phyloP scores from a whole-genome alignment of 176 grass and related monocot species.

The Hyparrhenia diplandra region DNA sequence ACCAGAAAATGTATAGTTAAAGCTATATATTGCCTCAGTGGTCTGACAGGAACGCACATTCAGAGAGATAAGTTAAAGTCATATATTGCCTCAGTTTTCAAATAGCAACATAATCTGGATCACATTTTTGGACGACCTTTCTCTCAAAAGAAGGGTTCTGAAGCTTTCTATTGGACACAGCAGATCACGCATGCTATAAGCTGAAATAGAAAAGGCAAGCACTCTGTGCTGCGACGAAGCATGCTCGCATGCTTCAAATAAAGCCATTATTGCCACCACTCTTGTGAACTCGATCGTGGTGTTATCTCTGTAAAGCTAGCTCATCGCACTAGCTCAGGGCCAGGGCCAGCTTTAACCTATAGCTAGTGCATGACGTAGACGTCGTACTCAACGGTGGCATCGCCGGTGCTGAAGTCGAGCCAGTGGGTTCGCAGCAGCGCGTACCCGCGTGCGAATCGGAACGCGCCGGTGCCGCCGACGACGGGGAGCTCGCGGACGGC shows the following conservation, averaged over 20 bases:
- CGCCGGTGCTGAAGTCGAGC: slow-evolving; percentile 38
- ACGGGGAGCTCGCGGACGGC: slow-evolving; percentile 56
- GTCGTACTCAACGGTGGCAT: slow-evolving; percentile 69
- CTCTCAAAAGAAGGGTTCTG: neutral
- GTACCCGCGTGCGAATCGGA: slow-evolving; percentile 66
- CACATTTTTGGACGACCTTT: no score
- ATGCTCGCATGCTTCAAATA: no score
- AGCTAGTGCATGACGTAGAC: slow-evolving; percentile 58
- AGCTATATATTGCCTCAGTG: no score
- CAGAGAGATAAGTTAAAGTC: neutral
- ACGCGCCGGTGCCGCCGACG: slow-evolving; percentile 54
- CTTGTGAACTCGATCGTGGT: no score
- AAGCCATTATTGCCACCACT: neutral
- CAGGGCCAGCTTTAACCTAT: no score
- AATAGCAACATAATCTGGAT: no score
- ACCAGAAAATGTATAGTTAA: neutral
- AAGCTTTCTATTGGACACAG: neutral
- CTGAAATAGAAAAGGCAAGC: neutral
- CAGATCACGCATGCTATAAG: neutral
- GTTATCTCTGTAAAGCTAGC: neutral
- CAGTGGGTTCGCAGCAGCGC: slow-evolving; percentile 44
- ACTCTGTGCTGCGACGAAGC: neutral
- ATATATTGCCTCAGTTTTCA: neutral
- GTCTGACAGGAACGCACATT: neutral
- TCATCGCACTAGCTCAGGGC: neutral